Percentiles rank a stretch among this genome's conserved stretches.
Conservation (phyloP, 495 filamentous ascomycete species). For the Staphylotrichum tortipilum region DNA sequence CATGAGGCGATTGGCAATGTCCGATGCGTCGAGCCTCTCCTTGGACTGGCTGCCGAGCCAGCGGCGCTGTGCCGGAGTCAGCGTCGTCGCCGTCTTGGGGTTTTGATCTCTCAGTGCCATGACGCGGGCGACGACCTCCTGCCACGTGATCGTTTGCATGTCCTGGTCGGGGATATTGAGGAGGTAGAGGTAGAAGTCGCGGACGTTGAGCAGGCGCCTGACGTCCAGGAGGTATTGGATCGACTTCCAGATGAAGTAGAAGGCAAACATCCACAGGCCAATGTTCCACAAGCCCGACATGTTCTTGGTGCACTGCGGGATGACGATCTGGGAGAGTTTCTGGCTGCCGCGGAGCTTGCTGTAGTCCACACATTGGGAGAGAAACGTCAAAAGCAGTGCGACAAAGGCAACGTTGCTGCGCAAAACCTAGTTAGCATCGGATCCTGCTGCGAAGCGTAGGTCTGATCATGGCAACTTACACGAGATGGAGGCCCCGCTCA, state of each 20-base stretch:
- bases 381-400: conserved; percentile 73
- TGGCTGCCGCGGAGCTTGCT: conserved; percentile 62
- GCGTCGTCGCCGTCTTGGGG: conserved; percentile 62
- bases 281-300: conserved; percentile 77
- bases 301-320: conserved; percentile 74
- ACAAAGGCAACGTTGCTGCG: conserved; percentile 59
- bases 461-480: too few species aligned
- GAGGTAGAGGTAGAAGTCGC: conserved; percentile 81
- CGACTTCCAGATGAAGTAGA: conserved; percentile 76
- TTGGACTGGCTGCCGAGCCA: conserved; percentile 82
- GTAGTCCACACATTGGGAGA: conserved; percentile 84
- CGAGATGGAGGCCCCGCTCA: conserved; percentile 56
- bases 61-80: conserved; percentile 46
- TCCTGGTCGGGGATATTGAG: conserved; percentile 82
- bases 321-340: conserved; percentile 64
- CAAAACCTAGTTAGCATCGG: conserved; percentile 12
- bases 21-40: conserved; percentile 90
- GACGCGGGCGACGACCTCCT: conserved; percentile 80
- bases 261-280: conserved; percentile 74
- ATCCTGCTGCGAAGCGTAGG: too few species aligned
- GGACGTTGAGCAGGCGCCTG: conserved; percentile 64
- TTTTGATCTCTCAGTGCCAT: conserved; percentile 86
- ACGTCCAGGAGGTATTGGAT: conserved; percentile 69
- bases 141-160: conserved; percentile 95
- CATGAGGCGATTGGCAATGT: conserved; percentile 96